phyloP scores from a whole-genome alignment of 495 filamentous ascomycete genomes.

The Talaromyces thailandensis region DNA sequence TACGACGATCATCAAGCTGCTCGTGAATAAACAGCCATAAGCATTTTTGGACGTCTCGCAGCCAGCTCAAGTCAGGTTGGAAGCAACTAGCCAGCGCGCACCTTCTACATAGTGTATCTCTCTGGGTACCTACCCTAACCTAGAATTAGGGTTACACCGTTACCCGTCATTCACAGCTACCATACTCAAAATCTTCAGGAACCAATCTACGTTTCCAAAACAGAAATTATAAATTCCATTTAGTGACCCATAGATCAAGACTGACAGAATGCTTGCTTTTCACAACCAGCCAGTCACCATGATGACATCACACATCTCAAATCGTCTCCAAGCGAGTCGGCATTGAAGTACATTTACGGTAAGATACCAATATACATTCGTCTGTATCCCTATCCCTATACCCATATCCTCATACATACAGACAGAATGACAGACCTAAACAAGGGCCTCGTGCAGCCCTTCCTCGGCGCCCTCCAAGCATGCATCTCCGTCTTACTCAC shows the following conservation, averaged over 20 bases:
- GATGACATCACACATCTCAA: conserved; percentile 3
- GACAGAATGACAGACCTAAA: background rate
- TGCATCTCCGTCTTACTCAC: conserved; percentile 61
- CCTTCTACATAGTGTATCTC: background rate
- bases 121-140: background rate
- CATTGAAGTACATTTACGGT: too few relatives aligned
- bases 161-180: background rate
- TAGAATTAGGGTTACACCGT: background rate
- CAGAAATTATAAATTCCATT: background rate
- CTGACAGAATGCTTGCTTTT: background rate
- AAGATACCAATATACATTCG: too few relatives aligned
- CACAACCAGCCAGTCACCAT: background rate
- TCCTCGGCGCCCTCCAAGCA: conserved; percentile 63
- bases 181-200: background rate
- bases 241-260: background rate
- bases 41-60: background rate
- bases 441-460: conserved; percentile 32
- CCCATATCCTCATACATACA: background rate
- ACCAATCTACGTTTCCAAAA: background rate
- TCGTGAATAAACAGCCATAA: background rate
- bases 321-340: too few relatives aligned
- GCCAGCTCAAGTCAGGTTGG: background rate
- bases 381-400: background rate
- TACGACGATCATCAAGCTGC: background rate
- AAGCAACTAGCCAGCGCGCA: background rate